Percentiles rank a stretch among this genome's conserved stretches.
Evolutionary conservation across 2,329 filamentous ascomycete genomes (phyloP).

Genomic region (Lasiodiplodia theobromae): DNA sequence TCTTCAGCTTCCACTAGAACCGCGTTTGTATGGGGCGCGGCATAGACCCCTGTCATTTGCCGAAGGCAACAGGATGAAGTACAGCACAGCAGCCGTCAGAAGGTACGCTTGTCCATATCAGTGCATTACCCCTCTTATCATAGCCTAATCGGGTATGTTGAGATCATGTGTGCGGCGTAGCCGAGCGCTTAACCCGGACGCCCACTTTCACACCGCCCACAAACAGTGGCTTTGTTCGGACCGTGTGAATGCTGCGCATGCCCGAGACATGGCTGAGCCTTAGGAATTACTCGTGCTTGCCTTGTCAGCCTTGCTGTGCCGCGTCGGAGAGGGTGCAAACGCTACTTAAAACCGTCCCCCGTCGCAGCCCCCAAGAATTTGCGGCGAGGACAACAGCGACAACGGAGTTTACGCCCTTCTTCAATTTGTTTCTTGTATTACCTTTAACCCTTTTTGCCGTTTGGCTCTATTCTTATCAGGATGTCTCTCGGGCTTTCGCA

Average conservation of each 20-base stretch:
- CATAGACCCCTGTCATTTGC: not conserved
- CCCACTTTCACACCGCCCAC: conserved; percentile 13
- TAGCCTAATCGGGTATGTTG: not conserved
- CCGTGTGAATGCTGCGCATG: not conserved
- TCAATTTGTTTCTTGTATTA: not conserved
- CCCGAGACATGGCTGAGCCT: conserved; percentile 11
- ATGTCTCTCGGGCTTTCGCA: not conserved
- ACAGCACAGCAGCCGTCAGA: not conserved
- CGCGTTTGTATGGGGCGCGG: not conserved
- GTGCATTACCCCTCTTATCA: not conserved
- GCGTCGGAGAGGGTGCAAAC: not conserved
- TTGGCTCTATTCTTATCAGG: not conserved
- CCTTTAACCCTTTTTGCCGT: not conserved
- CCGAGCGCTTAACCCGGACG: conserved; percentile 18
- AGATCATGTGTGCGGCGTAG: conserved; percentile 23
- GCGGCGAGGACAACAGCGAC: not conserved
- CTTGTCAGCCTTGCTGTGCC: conserved; percentile 5
- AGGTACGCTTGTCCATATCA: conserved; percentile 1
- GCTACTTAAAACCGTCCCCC: not conserved
- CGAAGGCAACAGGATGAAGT: conserved; percentile 1
- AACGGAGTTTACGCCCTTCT: not conserved
- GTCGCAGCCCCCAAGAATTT: not conserved
- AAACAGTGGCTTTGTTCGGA: not conserved
- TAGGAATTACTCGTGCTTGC: not conserved
- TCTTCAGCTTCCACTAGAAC: too few relatives aligned